Base-by-base conservation (phyloP, 163 green algal genomes). In the Smithsoniella earleae region DNA sequence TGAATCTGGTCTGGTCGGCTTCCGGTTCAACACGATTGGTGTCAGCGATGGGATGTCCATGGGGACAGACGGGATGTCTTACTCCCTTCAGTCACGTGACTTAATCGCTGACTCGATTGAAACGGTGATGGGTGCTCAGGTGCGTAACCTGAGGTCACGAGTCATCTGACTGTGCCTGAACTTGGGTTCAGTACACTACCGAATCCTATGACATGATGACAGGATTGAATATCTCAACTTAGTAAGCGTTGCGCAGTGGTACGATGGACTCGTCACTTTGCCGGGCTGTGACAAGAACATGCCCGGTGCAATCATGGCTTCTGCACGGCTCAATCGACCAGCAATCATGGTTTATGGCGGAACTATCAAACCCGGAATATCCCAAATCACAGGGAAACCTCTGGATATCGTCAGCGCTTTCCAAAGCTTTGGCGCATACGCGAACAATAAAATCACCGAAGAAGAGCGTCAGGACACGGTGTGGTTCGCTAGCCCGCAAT, bases 241-340 rank as follows among this genome's bases (percentile, higher is more conserved):
- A n/a, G n/a, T n/a, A n/a, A n/a, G n/a, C n/a, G 40, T 13, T 49
- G 37, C 30, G 43, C 81, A 85, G 66, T 85, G 87, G 87, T 98
- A 98, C 77, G 93, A 98, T 77, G 93, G 86, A 76, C 96, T 96
- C 79, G 87, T 98, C 66, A 94, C 88, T 2, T 77, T 98, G 27
- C 93, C 93, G 30, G 85, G 93, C 10, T 98, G 90, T 77, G 92
- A 97, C 86, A 97, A 96, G 83, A 97, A 99, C 85, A 99, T 99
- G 94, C 94, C 94, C 1, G 94, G 94, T 62, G 89, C 81, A 1
- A 73, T 99, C 36, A 99, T 99, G 40, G 94, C 94, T 22, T 97
- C 97, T 89, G 92, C 83, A 0, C 84, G 94, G 52, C 78, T 98
- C 3, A 98, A 99, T 85, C 88, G 75, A 16, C 94, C 94, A 36